Conservation (phyloP, 1,284 basidiomycete species). For the Volvariella surrecta region DNA sequence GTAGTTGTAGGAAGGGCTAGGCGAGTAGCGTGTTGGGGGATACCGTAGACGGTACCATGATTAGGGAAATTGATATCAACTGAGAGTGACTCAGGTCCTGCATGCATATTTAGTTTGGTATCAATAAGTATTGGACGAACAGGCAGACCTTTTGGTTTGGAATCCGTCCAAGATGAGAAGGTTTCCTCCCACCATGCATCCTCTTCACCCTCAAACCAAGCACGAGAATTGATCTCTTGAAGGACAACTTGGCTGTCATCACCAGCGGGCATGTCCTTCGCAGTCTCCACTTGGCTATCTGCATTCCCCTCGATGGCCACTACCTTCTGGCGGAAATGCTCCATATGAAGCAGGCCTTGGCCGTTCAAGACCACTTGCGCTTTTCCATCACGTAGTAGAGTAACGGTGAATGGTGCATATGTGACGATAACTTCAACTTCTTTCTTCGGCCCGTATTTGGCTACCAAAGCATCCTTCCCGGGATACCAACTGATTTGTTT, state of each 20-base stretch:
- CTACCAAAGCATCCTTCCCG: conserved; percentile 52
- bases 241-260: conserved; percentile 49
- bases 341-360: conserved; percentile 90
- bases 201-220: conserved; percentile 87
- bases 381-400: conserved; percentile 64
- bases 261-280: conserved; percentile 13
- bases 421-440: conserved; percentile 61
- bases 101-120: not conserved
- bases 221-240: conserved; percentile 41
- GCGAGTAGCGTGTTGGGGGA: conserved; percentile 93
- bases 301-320: conserved; percentile 30
- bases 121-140: not conserved
- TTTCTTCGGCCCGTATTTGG: conserved; percentile 46
- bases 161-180: conserved; percentile 82
- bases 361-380: conserved; percentile 90
- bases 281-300: conserved; percentile 9
- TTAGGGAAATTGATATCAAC: conserved; percentile 92
- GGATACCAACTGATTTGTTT: conserved; percentile 51
- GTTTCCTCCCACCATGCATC: conserved; percentile 88
- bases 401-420: conserved; percentile 70
- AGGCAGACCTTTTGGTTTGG: conserved; percentile 85
- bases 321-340: conserved; percentile 83
- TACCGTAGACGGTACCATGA: conserved; percentile 86
- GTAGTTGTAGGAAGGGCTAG: conserved; percentile 84
- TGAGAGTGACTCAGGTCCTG: conserved; percentile 90